These are phyloP conservation scores for Venturia carpophila DNA, from an alignment of 2,329 filamentous ascomycete species.

Conservation along the genomic window DNA sequence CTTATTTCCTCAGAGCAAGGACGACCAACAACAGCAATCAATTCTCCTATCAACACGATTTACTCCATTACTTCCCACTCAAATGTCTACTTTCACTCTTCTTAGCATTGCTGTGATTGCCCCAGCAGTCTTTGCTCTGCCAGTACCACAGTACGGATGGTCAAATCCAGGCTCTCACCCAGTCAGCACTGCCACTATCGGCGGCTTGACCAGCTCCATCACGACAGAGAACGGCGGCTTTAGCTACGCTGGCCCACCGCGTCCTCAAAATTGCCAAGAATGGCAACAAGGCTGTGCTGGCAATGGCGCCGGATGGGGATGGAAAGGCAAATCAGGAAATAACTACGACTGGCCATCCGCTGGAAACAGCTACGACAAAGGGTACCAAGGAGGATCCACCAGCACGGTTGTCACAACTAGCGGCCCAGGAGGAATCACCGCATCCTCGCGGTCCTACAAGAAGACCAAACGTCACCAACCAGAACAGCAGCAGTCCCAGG, in stretches of 20 bases:
- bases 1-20: background rate
- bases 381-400: background rate
- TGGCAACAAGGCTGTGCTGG: no score
- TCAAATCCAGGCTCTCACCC: background rate
- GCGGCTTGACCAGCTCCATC: background rate
- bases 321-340: no score
- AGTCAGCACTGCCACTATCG: background rate
- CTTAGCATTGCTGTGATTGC: background rate
- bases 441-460: background rate
- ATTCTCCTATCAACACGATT: background rate
- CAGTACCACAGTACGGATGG: slow-evolving; percentile 6
- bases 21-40: background rate
- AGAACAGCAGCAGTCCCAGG: background rate
- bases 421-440: background rate
- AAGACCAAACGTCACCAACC: background rate
- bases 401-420: background rate
- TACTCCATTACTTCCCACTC: background rate
- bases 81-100: background rate
- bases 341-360: no score
- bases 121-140: slow-evolving; percentile 6
- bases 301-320: no score
- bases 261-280: background rate
- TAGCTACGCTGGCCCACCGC: background rate
- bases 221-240: background rate
- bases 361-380: background rate